These are phyloP conservation scores for Hanseniaspora meyeri DNA, from an alignment of 805 yeast species.

Conservation along the genomic window DNA sequence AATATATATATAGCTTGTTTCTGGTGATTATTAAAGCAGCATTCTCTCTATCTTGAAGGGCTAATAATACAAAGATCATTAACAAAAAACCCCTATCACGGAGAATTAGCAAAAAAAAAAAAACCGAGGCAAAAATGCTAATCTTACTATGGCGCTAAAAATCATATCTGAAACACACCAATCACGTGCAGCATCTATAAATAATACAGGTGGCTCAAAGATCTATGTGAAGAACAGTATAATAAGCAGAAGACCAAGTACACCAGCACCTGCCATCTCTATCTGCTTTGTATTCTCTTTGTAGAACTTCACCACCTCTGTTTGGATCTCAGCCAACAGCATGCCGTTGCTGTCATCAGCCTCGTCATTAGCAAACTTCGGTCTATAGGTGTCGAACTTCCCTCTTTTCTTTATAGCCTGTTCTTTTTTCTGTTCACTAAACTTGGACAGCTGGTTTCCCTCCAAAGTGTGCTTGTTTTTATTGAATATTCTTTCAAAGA, in stretches of 20 bases:
- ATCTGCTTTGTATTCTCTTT: slow-evolving; percentile 19
- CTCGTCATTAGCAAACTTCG: slow-evolving; percentile 18
- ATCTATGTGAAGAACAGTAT: background rate
- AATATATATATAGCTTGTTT: background rate
- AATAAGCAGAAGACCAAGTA: slow-evolving; percentile 17
- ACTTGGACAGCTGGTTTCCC: slow-evolving; percentile 32
- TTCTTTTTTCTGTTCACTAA: slow-evolving; percentile 26
- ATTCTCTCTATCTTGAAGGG: no score
- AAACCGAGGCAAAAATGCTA: no score
- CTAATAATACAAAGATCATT: no score
- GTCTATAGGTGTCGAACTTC: slow-evolving; percentile 25
- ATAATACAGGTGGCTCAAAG: background rate
- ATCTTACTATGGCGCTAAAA: no score
- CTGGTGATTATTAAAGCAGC: background rate
- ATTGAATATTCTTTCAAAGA: slow-evolving; percentile 44
- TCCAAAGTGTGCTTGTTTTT: slow-evolving; percentile 41
- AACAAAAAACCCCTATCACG: background rate
- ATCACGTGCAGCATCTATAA: background rate
- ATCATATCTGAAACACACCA: no score
- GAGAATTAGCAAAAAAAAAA: background rate
- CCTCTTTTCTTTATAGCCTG: slow-evolving; percentile 14
- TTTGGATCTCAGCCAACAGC: background rate
- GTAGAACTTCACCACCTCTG: slow-evolving; percentile 15
- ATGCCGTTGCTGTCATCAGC: background rate
- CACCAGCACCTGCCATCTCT: slow-evolving; percentile 17